A percentile compares a stretch with the other conserved stretches of the same genome.
Evolutionary conservation across 2,329 filamentous ascomycete genomes (phyloP).

Genomic region (Verruconis gallopava): DNA sequence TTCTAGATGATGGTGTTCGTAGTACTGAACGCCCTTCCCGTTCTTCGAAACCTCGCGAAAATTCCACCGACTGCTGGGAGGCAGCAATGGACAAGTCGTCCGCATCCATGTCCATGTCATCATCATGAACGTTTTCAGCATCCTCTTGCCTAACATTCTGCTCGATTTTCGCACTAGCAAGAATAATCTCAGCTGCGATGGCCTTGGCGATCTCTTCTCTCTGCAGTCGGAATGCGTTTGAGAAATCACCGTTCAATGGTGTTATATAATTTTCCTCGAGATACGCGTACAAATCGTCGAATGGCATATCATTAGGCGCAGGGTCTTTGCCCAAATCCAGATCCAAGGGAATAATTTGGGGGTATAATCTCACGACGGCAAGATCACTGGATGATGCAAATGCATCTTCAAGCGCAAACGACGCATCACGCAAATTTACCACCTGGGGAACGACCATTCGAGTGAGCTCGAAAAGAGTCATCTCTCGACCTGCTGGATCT

Average conservation of each 20-base stretch:
- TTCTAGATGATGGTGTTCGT: too few relatives aligned
- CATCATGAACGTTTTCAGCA: neutral
- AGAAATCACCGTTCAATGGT: neutral
- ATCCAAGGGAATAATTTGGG: neutral
- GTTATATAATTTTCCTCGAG: neutral
- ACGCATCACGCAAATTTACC: neutral
- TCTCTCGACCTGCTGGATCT: neutral
- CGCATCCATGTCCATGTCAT: neutral
- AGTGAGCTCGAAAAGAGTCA: neutral
- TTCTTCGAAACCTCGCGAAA: neutral
- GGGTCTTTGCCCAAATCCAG: neutral
- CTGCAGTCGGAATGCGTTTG: neutral
- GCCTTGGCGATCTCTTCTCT: neutral
- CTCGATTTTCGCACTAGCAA: neutral
- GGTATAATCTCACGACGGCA: neutral
- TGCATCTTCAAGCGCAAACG: neutral
- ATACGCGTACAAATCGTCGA: neutral
- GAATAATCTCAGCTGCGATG: neutral
- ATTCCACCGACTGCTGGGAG: neutral
- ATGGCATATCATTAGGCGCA: neutral
- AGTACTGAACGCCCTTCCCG: too few relatives aligned
- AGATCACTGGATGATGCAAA: neutral
- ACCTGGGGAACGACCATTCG: neutral
- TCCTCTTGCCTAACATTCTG: neutral
- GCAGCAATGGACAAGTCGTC: neutral